Evolutionary conservation across 257 asterid species (phyloP), one percentile per base, ranked within the genome.

Genomic region (Fraxinus cuspidata): DNA sequence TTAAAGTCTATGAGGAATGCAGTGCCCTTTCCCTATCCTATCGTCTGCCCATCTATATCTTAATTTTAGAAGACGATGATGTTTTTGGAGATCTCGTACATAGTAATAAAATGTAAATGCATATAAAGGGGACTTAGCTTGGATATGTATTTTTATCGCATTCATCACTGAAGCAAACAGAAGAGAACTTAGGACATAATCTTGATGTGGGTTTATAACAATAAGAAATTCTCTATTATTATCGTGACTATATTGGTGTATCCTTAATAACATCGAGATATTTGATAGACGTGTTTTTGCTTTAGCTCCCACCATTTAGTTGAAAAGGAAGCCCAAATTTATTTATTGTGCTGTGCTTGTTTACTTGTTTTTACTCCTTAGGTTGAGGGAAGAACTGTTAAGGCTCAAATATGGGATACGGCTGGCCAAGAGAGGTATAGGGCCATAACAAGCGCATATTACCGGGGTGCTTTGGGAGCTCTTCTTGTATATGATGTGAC

Each of bases 401-500:
- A 94, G 87, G 94, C 99, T 83, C 99, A 94, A 81, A 94, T 94
- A 69, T 94, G 99, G 99, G 99, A 94, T 91, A 94, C 99, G 0
- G 99, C 99, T 58, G 99, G 97, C n/a, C 99, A 94, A 82, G 99
- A 92, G 85, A 90, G 99, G 80, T 94, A 94, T 88, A 83, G 98
- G 67, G 99, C 99, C 82, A 94, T 94, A 32, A 94, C 99, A 77
- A 92, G 99, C 82, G 99, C 99, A 25, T 94, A 94, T 60, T 92
- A 94, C 82, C 92, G 99, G 73, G 99, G 97, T 75, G 97, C 99
- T 16, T 83, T 94, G 18, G 99, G 97, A 75, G 99, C 99, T 72
- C 91, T 94, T 77, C 96, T 94, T 56, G 99, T 92, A 70, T 94
- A 92, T 34, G 99, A 94, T 75, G 92, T 85, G 44, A 94, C 99